Evolutionary conservation across 73 alveolate genomes (phyloP).

Genomic region (Paramecium biaurelia): DNA sequence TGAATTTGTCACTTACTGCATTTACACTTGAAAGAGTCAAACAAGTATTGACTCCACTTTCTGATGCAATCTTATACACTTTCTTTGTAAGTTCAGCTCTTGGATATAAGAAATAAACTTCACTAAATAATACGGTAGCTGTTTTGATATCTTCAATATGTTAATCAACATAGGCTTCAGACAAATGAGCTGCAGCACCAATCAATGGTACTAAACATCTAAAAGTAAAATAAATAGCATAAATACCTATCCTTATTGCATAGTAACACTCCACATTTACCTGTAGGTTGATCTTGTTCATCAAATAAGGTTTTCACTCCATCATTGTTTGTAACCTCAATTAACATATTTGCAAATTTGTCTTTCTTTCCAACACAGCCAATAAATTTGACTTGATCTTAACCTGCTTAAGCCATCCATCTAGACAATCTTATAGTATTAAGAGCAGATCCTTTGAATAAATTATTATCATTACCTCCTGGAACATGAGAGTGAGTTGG

Average conservation of each 20-base stretch:
- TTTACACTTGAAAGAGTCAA: slow-evolving; percentile 36
- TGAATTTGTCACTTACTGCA: slow-evolving; percentile 45
- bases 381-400: slow-evolving; percentile 1
- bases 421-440: slow-evolving; percentile 19
- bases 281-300: slow-evolving; percentile 15
- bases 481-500: slow-evolving; percentile 47
- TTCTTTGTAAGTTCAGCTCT: slow-evolving; percentile 34
- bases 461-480: slow-evolving; percentile 2
- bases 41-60: slow-evolving; percentile 49
- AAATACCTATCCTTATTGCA: slow-evolving; percentile 17
- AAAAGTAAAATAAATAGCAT: background rate
- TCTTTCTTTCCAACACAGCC: slow-evolving; percentile 43
- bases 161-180: background rate
- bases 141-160: slow-evolving; percentile 24
- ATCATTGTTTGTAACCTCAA: slow-evolving; percentile 12
- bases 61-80: background rate
- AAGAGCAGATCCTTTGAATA: slow-evolving; percentile 12
- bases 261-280: slow-evolving; percentile 39
- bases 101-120: slow-evolving; percentile 32
- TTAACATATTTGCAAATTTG: slow-evolving; percentile 39
- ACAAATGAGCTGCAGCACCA: slow-evolving; percentile 41
- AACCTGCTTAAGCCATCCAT: slow-evolving; percentile 40
- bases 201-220: slow-evolving; percentile 46
- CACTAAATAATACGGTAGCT: slow-evolving; percentile 22
- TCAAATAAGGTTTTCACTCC: slow-evolving; percentile 19